A percentile compares a stretch with the other conserved stretches of the same genome.
Evolutionary conservation across 352 stramenopile genomes (phyloP).

Genomic region (Globisporangium nunn): DNA sequence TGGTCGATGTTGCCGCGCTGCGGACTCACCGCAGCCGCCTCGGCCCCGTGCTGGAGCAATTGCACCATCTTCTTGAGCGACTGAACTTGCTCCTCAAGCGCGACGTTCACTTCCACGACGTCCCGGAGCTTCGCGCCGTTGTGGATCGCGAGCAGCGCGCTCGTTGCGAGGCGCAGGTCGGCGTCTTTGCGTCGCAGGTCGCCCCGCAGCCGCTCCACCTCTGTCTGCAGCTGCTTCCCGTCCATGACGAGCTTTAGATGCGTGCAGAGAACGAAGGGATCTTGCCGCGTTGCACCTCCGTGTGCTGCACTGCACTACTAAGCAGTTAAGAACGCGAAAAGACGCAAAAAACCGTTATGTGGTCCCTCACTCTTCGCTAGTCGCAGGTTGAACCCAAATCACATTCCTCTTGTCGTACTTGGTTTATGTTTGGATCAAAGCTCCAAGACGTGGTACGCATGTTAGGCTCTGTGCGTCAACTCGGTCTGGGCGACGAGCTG

Average conservation of each 20-base stretch:
- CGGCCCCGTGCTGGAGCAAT: slow-evolving; percentile 7
- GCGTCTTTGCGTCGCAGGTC: slow-evolving; percentile 19
- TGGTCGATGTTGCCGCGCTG: neutral
- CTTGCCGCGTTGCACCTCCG: too few relatives aligned
- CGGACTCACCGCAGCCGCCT: neutral
- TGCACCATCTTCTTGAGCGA: slow-evolving; percentile 34
- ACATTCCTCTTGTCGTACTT: too few relatives aligned
- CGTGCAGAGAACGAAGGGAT: too few relatives aligned
- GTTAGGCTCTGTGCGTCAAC: too few relatives aligned
- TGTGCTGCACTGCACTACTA: too few relatives aligned
- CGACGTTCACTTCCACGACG: slow-evolving; percentile 36
- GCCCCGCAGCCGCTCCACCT: slow-evolving; percentile 23
- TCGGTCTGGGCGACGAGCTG: too few relatives aligned
- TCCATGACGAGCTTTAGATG: neutral
- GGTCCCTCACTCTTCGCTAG: too few relatives aligned
- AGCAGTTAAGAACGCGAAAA: too few relatives aligned
- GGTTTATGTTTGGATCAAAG: too few relatives aligned
- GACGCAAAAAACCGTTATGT: neutral
- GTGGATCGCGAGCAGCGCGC: slow-evolving; percentile 11
- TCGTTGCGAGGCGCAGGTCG: slow-evolving; percentile 19
- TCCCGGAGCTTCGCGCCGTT: slow-evolving; percentile 28
- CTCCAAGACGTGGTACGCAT: too few relatives aligned
- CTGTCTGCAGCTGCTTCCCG: slow-evolving; percentile 17
- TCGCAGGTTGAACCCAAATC: too few relatives aligned
- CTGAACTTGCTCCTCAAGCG: slow-evolving; percentile 37